Conservation (phyloP, 495 filamentous ascomycete species). For the Penicillium lividum region DNA sequence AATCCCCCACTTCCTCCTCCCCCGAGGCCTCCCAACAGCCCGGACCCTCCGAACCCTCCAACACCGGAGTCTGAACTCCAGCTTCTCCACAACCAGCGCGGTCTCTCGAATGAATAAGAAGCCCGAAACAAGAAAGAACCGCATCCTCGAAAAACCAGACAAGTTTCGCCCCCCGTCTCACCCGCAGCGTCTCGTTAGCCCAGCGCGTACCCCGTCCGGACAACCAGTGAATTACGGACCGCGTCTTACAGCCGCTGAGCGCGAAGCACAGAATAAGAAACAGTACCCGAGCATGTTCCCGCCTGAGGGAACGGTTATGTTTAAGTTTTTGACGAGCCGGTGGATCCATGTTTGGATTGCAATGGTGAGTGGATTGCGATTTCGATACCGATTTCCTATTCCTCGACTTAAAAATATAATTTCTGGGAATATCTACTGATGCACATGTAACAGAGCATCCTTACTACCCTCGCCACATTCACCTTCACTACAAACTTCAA, state of each 20-base stretch:
- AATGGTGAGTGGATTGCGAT: constrained; percentile 54
- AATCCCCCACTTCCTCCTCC: constrained; percentile 46
- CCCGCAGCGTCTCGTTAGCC: constrained; percentile 55
- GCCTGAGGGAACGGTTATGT: constrained; percentile 68
- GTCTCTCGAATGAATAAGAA: constrained; percentile 26
- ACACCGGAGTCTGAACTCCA: constrained; percentile 7
- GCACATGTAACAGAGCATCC: constrained; percentile 54
- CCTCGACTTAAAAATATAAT: neutral
- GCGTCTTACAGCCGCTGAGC: constrained; percentile 56
- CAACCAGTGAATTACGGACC: constrained; percentile 66
- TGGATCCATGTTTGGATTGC: constrained; percentile 77
- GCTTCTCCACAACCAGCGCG: constrained; percentile 18
- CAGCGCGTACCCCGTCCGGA: constrained; percentile 29
- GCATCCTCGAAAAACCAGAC: constrained; percentile 74
- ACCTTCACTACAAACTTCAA: constrained; percentile 72
- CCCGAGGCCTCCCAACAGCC: constrained; percentile 38
- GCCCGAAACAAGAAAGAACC: constrained; percentile 42
- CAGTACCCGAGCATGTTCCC: constrained; percentile 84
- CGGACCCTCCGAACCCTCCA: constrained; percentile 32
- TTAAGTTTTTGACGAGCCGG: constrained; percentile 71
- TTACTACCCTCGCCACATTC: constrained; percentile 64
- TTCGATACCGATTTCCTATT: neutral
- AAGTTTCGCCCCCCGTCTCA: constrained; percentile 88
- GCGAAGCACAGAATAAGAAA: constrained; percentile 58
- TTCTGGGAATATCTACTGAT: no score